phyloP scores from a whole-genome alignment of 2,329 filamentous ascomycete genomes.

The Diaporthe citri region DNA sequence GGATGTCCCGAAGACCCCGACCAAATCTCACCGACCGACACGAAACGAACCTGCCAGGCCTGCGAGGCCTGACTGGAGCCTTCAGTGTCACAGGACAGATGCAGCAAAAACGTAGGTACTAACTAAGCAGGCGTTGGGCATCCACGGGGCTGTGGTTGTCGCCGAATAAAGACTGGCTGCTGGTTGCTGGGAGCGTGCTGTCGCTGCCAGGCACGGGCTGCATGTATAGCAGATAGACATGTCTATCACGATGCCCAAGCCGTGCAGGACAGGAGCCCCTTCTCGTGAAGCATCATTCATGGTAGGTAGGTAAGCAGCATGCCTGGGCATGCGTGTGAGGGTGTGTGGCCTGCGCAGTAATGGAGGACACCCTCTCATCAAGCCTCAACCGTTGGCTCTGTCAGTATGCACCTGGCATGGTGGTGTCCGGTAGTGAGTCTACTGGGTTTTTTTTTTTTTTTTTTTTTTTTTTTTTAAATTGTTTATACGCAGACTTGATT shows the following conservation, averaged over 20 bases:
- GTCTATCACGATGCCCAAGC: not conserved
- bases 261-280: not conserved
- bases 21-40: constrained; percentile 5
- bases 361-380: not conserved
- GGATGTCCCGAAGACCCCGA: constrained; percentile 14
- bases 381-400: not conserved
- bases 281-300: not conserved
- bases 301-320: not conserved
- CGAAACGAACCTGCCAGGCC: not conserved
- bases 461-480: too few species aligned
- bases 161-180: not conserved
- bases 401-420: not conserved
- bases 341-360: too few species aligned
- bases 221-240: not conserved
- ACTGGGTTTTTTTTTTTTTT: too few species aligned
- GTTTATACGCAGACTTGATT: not conserved
- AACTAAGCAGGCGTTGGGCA: constrained; percentile 8
- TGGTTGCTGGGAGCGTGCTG: not conserved
- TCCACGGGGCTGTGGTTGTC: constrained; percentile 11
- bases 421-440: constrained; percentile 3
- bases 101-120: not conserved
- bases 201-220: not conserved
- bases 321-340: not conserved
- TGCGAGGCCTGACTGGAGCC: constrained; percentile 4
- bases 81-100: not conserved